Evolutionary conservation across 140 eudicot species (phyloP), one percentile per base, ranked within the genome.

Genomic region (Bidens hawaiensis): DNA sequence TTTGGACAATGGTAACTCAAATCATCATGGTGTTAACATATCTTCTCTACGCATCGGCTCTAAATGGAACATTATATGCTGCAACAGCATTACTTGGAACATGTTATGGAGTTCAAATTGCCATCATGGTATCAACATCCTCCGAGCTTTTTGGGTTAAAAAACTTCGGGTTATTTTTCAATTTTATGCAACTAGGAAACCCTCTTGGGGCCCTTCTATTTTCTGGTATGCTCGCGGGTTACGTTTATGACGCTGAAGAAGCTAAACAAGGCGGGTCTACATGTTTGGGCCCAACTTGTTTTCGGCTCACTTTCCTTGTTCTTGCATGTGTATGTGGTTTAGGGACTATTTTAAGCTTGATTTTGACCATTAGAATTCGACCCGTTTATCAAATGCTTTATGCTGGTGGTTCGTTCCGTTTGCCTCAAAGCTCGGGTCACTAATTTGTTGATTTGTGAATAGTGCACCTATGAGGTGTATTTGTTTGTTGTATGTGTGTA

Each of bases 351-450:
- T 71, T 93, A 84, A 74, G 93, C 64, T 58, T 93, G 54, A 43
- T 93, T 34, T 82, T 93, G 26, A 93, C 95, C 1, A 43, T 88
- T 30, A 71, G 99, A 55, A 93, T 93, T 52, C 80, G 84, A 57
- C 99, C 99, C 6, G 99, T 93, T 63, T 93, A 93, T 65, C 96
- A 85, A 47, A 88, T 83, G 96, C 94, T 90, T 64, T 87, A 90
- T 55, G 87, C 96, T 55, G 96, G 86, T 43, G 96, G 97, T 43
- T 93, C 99, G 26, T 87, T 88, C 58, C 96, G 96, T 52, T 40
- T 85, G 60, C 81, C 96, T 46, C 83, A 76, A 64, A 65, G 75
- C 33, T 64, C 89, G 18, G 65, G 53, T 38, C 84, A 63, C 43
- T 82, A 45, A 25, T 25, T 53, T 48, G 38, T 49, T 52, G 71